Evolutionary conservation across 345 rosid genomes (phyloP).

Genomic region (Orychophragmus violaceus): DNA sequence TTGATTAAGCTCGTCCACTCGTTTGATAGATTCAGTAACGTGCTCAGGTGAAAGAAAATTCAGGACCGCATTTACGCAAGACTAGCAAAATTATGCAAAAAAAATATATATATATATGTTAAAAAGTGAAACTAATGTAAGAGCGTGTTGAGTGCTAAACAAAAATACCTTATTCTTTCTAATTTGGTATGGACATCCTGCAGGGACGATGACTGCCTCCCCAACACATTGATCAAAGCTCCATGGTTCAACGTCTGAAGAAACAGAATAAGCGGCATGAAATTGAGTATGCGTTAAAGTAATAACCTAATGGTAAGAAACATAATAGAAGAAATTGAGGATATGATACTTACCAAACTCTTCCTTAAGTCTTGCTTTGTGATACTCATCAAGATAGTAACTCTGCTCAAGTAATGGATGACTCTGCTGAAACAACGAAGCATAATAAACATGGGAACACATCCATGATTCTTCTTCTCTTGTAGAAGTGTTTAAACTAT

Average conservation of each 20-base stretch:
- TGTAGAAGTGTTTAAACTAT: neutral
- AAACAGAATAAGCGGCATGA: slow-evolving; percentile 1
- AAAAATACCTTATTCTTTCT: slow-evolving; percentile 68
- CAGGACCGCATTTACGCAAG: slow-evolving; percentile 81
- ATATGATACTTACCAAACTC: slow-evolving; percentile 58
- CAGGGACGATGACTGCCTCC: slow-evolving; percentile 87
- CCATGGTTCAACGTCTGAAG: slow-evolving; percentile 86
- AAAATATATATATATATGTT: no score
- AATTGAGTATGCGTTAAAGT: neutral
- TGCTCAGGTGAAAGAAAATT: slow-evolving; percentile 89
- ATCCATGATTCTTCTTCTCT: neutral
- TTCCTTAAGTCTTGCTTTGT: slow-evolving; percentile 78
- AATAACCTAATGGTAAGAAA: neutral
- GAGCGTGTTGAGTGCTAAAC: neutral
- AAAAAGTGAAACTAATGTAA: neutral
- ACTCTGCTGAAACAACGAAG: slow-evolving; percentile 41
- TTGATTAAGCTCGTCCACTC: slow-evolving; percentile 60
- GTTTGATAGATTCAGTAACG: slow-evolving; percentile 48
- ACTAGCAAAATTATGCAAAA: slow-evolving; percentile 38
- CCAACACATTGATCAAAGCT: slow-evolving; percentile 86
- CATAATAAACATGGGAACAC: slow-evolving; percentile 12
- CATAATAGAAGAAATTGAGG: neutral
- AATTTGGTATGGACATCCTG: slow-evolving; percentile 91
- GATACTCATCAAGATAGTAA: slow-evolving; percentile 68
- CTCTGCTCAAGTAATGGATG: slow-evolving; percentile 84